These are phyloP conservation scores for Cryptomeria japonica DNA, from an alignment of 75 land plant genomes.

Conservation along the genomic window DNA sequence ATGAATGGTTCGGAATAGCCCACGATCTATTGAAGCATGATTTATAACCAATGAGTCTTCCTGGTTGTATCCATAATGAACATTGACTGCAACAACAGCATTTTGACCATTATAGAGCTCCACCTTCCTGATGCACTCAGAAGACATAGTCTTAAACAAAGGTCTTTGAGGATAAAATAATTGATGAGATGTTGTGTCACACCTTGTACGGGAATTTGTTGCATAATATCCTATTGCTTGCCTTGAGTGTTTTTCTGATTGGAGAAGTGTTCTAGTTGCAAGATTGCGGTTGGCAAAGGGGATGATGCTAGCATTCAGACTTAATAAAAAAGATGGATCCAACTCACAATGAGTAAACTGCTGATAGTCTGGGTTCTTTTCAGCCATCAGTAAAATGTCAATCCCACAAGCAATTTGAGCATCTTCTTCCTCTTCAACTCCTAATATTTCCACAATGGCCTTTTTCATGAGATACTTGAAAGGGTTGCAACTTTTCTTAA, in stretches of 20 bases:
- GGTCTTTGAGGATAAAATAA: slow-evolving; percentile 89
- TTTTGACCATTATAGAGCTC: slow-evolving; percentile 85
- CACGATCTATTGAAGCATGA: slow-evolving; percentile 79
- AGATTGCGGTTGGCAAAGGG: slow-evolving; percentile 94
- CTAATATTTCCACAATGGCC: slow-evolving; percentile 74
- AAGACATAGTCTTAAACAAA: slow-evolving; percentile 58
- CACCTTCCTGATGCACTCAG: slow-evolving; percentile 62
- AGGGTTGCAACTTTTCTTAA: slow-evolving; percentile 24
- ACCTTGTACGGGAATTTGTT: slow-evolving; percentile 61
- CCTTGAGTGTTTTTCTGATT: slow-evolving; percentile 84
- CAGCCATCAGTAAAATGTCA: slow-evolving; percentile 34
- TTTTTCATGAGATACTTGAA: slow-evolving; percentile 53
- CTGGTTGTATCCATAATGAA: slow-evolving; percentile 88
- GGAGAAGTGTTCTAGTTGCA: slow-evolving; percentile 68
- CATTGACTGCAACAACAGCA: slow-evolving; percentile 87
- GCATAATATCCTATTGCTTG: slow-evolving; percentile 92
- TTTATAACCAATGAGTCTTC: slow-evolving; percentile 94
- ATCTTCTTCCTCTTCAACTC: slow-evolving; percentile 89
- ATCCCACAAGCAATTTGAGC: slow-evolving; percentile 54
- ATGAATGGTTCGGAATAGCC: slow-evolving; percentile 83
- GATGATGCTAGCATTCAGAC: slow-evolving; percentile 77
- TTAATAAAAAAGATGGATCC: slow-evolving; percentile 76
- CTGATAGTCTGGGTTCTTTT: slow-evolving; percentile 7
- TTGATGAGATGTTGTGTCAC: slow-evolving; percentile 74
- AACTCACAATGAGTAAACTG: slow-evolving; percentile 82